A percentile compares a stretch with the other conserved stretches of the same genome.
Evolutionary conservation across 1,284 basidiomycete genomes (phyloP).

Genomic region (Naganishia sp.): DNA sequence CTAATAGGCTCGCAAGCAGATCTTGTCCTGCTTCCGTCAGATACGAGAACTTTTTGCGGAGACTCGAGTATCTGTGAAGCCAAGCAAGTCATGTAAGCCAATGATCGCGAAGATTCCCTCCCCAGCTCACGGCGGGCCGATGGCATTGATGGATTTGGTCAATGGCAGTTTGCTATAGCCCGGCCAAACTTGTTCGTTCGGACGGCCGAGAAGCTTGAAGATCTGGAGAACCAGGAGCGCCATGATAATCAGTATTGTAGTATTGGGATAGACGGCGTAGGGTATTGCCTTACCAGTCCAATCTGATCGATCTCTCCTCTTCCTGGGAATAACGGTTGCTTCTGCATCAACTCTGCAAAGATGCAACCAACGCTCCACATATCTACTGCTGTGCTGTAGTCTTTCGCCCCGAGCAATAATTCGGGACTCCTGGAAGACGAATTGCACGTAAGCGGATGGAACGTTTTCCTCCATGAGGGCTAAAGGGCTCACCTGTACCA

Average conservation of each 20-base stretch:
- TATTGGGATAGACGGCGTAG: background rate
- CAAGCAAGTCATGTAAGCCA: conserved; percentile 14
- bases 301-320: conserved; percentile 92
- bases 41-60: conserved; percentile 67
- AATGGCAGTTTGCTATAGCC: conserved; percentile 75
- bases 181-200: conserved; percentile 83
- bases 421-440: conserved; percentile 79
- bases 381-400: conserved; percentile 79
- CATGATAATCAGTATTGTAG: no score
- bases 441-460: background rate
- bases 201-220: conserved; percentile 87
- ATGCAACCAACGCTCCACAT: conserved; percentile 62
- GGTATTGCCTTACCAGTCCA: conserved; percentile 62
- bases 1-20: conserved; percentile 75
- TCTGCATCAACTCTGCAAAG: conserved; percentile 91
- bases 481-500: conserved; percentile 84
- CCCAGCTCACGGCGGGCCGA: conserved; percentile 60
- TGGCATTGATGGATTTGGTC: conserved; percentile 73
- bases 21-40: conserved; percentile 81
- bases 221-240: conserved; percentile 54
- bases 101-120: background rate
- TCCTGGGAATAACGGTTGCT: conserved; percentile 93
- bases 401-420: conserved; percentile 85
- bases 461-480: background rate
- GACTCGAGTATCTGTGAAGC: conserved; percentile 53